Evolutionary conservation across 805 yeast genomes (phyloP).

Genomic region (Ogataea angusta): DNA sequence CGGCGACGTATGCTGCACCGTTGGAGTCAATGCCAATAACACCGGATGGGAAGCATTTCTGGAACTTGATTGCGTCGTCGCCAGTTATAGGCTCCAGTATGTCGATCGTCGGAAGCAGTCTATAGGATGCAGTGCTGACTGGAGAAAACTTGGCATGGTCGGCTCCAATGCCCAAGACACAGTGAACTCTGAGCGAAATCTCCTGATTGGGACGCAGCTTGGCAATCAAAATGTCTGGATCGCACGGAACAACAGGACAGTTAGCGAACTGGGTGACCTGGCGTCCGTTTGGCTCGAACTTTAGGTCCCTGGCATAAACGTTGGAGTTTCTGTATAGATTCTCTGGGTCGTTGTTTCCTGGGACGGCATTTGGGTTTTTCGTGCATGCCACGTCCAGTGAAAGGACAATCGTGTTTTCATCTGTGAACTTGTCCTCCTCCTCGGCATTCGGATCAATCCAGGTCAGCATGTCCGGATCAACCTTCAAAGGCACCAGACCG

Average conservation of each 20-base stretch:
- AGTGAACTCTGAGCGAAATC: constrained; percentile 84
- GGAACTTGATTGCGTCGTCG: constrained; percentile 71
- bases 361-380: constrained; percentile 78
- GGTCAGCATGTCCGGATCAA: constrained; percentile 82
- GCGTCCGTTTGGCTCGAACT: constrained; percentile 87
- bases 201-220: constrained; percentile 97
- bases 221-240: constrained; percentile 86
- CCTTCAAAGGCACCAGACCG: constrained; percentile 85
- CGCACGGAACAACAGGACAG: constrained; percentile 68
- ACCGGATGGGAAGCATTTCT: constrained; percentile 89
- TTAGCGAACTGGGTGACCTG: constrained; percentile 71
- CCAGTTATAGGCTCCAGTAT: constrained; percentile 75
- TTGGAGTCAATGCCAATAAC: constrained; percentile 71
- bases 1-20: constrained; percentile 76
- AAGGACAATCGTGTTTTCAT: constrained; percentile 85
- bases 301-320: constrained; percentile 86
- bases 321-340: constrained; percentile 78
- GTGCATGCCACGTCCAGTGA: constrained; percentile 80
- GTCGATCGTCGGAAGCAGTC: constrained; percentile 84
- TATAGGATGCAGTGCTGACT: constrained; percentile 92
- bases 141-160: constrained; percentile 99
- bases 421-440: constrained; percentile 72
- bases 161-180: constrained; percentile 84
- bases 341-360: constrained; percentile 74
- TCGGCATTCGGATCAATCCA: constrained; percentile 74